phyloP scores from a whole-genome alignment of 1,139 yeast genomes.

The Saccharomycopsis crataegensis region DNA sequence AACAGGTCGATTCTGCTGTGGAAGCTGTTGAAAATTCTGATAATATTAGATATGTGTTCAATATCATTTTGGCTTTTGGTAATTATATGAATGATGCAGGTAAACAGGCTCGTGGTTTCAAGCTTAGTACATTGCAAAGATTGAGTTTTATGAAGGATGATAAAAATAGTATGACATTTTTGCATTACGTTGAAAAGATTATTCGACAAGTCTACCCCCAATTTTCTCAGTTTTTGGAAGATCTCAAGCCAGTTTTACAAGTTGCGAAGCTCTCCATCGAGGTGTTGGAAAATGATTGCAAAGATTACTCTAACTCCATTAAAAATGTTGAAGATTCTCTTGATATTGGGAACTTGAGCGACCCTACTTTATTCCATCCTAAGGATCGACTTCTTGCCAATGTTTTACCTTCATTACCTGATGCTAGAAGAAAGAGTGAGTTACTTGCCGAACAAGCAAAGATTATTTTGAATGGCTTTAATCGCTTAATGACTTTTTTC shows the following conservation, averaged over 20 bases:
- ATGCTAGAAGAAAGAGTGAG: slow-evolving; percentile 61
- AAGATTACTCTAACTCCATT: slow-evolving; percentile 47
- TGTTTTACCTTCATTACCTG: slow-evolving; percentile 58
- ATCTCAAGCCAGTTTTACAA: slow-evolving; percentile 48
- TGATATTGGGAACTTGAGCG: slow-evolving; percentile 71
- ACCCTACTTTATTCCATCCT: slow-evolving; percentile 69
- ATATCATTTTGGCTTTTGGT: slow-evolving; percentile 74
- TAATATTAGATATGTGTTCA: slow-evolving; percentile 58
- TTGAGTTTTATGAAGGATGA: slow-evolving; percentile 72
- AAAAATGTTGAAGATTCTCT: slow-evolving; percentile 66
- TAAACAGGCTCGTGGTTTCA: slow-evolving; percentile 77
- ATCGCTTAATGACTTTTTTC: slow-evolving; percentile 60
- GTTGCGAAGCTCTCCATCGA: slow-evolving; percentile 65
- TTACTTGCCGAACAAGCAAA: slow-evolving; percentile 55
- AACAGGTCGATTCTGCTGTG: slow-evolving; percentile 58
- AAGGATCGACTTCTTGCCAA: slow-evolving; percentile 55
- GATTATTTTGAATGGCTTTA: slow-evolving; percentile 60
- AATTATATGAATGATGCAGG: slow-evolving; percentile 77
- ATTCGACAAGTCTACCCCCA: slow-evolving; percentile 64
- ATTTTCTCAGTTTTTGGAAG: slow-evolving; percentile 49
- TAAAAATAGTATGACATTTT: slow-evolving; percentile 68
- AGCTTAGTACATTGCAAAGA: slow-evolving; percentile 65
- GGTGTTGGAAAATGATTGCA: slow-evolving; percentile 56
- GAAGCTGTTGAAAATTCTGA: slow-evolving; percentile 51
- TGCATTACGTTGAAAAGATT: slow-evolving; percentile 73